Conservation (phyloP, 805 yeast genomes). For the Hanseniaspora clermontiae region DNA sequence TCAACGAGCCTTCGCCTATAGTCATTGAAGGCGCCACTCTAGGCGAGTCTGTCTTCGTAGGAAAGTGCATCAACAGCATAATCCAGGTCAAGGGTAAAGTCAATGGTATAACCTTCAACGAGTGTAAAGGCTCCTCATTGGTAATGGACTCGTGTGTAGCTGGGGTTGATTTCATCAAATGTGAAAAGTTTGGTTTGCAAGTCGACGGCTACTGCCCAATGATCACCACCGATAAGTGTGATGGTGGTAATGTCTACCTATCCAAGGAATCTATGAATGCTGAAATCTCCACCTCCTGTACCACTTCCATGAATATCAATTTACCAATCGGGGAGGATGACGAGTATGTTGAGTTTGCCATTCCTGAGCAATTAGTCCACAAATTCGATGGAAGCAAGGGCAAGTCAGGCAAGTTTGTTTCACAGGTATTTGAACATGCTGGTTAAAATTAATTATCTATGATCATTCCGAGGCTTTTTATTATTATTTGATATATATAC, state of each 20-base stretch:
- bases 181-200: constrained; percentile 71
- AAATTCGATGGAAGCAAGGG: constrained; percentile 27
- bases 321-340: constrained; percentile 58
- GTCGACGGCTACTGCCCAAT: constrained; percentile 71
- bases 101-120: constrained; percentile 70
- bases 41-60: constrained; percentile 82
- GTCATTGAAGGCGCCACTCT: constrained; percentile 57
- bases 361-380: constrained; percentile 88
- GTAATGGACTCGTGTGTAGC: constrained; percentile 76
- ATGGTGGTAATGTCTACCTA: constrained; percentile 71
- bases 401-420: constrained; percentile 46
- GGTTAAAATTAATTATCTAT: constrained; percentile 33
- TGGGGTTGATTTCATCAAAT: constrained; percentile 78
- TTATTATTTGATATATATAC: neutral
- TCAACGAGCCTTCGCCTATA: constrained; percentile 43
- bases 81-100: constrained; percentile 83
- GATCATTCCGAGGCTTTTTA: neutral
- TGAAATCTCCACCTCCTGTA: constrained; percentile 71
- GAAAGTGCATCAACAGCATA: constrained; percentile 61
- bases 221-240: constrained; percentile 77
- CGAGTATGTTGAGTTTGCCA: constrained; percentile 67
- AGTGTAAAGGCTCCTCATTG: constrained; percentile 58
- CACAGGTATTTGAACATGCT: constrained; percentile 70
- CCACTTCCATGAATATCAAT: constrained; percentile 77
- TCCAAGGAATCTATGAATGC: constrained; percentile 57